Evolutionary conservation across 2,329 filamentous ascomycete genomes (phyloP).

Genomic region (Talaromyces islandicus): DNA sequence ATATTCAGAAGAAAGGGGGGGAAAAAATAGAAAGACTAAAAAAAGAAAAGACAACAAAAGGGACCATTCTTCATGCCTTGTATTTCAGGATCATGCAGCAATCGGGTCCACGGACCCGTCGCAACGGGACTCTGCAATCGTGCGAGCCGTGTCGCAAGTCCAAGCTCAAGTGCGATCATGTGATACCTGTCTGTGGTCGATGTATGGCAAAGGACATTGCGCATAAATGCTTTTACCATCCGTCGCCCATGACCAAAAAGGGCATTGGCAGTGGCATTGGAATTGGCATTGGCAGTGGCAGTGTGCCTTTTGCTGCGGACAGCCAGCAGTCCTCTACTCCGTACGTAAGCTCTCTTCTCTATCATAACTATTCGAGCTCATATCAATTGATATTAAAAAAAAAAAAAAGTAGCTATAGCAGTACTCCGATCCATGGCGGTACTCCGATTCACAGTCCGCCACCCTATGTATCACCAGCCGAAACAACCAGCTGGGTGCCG

Average conservation of each 20-base stretch:
- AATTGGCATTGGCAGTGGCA: neutral
- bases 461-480: neutral
- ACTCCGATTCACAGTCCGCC: neutral
- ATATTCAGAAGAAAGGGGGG: too few species aligned
- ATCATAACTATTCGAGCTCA: neutral
- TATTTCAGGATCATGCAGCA: neutral
- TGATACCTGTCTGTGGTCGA: conserved; percentile 20
- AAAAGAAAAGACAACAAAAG: neutral
- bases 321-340: neutral
- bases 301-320: neutral
- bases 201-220: conserved; percentile 3
- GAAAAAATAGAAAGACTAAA: too few species aligned
- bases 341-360: neutral
- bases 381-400: too few species aligned
- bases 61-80: neutral
- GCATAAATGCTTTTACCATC: conserved; percentile 3
- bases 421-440: neutral
- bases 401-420: neutral
- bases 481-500: neutral
- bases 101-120: conserved; percentile 12
- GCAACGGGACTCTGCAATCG: conserved; percentile 29
- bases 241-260: conserved; percentile 2
- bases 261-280: neutral
- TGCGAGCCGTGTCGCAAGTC: conserved; percentile 33
- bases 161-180: conserved; percentile 32